These are phyloP conservation scores for Vigna nakashimae DNA, from an alignment of 306 rosid species.

Conservation along the genomic window DNA sequence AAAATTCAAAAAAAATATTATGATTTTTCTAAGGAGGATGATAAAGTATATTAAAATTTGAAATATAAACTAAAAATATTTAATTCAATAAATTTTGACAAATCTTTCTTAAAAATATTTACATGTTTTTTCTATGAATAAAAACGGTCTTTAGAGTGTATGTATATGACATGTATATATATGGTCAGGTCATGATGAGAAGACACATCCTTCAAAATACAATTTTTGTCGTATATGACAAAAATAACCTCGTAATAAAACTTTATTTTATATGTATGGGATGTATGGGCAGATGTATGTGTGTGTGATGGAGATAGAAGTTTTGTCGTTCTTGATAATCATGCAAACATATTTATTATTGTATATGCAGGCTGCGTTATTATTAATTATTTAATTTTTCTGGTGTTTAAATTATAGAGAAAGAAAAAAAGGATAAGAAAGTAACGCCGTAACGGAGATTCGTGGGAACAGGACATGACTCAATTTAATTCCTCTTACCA, in stretches of 20 bases:
- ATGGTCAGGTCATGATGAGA: no score
- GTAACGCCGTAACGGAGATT: neutral
- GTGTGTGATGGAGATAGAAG: neutral
- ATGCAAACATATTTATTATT: neutral
- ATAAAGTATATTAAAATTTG: no score
- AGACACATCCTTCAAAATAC: no score
- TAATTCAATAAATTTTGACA: no score
- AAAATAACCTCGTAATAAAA: neutral
- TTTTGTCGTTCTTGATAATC: neutral
- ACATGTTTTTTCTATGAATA: no score
- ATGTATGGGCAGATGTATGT: neutral
- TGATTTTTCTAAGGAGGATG: no score
- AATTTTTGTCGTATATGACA: no score
- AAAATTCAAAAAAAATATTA: no score
- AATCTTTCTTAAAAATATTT: no score
- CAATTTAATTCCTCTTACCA: neutral
- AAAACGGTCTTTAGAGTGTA: no score
- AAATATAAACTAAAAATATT: no score
- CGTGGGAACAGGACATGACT: neutral
- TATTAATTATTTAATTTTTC: neutral
- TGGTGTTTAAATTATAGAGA: neutral
- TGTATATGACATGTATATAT: no score
- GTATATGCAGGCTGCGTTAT: neutral
- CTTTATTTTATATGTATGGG: neutral
- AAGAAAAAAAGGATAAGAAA: conserved; percentile 3